A percentile compares a stretch with the other conserved stretches of the same genome.
phyloP scores from a whole-genome alignment of 768 basidiomycete species.

The Mycena rosella region DNA sequence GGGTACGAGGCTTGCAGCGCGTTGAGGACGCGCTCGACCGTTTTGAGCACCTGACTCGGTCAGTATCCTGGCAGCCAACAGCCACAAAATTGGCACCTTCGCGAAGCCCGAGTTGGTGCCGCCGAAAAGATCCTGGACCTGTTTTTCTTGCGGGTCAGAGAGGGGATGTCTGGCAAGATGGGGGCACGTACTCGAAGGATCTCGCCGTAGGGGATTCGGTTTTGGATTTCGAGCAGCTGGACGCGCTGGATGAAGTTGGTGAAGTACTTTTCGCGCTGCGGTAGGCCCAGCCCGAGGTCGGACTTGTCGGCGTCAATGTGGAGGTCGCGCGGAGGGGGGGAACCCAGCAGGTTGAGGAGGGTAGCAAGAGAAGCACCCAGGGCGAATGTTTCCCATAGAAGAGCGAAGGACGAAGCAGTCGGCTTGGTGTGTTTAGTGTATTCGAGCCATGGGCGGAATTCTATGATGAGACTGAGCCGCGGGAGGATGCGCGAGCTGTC shows the following conservation, averaged over 20 bases:
- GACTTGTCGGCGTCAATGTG: constrained; percentile 44
- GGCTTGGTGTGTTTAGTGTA: constrained; percentile 42
- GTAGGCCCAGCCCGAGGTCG: constrained; percentile 46
- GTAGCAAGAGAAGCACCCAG: constrained; percentile 53
- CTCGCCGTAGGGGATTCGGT: constrained; percentile 52
- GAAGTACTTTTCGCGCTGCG: constrained; percentile 48
- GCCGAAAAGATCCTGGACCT: constrained; percentile 51
- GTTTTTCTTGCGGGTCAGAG: not conserved
- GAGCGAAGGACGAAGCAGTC: constrained; percentile 44
- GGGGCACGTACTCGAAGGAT: constrained; percentile 44
- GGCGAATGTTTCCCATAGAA: constrained; percentile 53
- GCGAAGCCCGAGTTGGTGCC: constrained; percentile 48
- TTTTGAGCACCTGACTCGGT: constrained; percentile 48
- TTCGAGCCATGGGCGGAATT: constrained; percentile 53
- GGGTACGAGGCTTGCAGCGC: constrained; percentile 53
- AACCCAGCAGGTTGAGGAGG: constrained; percentile 53
- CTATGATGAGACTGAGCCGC: constrained; percentile 52
- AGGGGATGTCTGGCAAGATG: not conserved
- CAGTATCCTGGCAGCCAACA: not conserved
- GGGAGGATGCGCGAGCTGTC: constrained; percentile 53
- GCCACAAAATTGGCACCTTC: constrained; percentile 43
- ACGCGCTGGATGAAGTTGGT: constrained; percentile 52
- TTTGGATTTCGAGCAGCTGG: constrained; percentile 50
- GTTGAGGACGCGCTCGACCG: constrained; percentile 49
- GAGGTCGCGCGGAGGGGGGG: constrained; percentile 49